Base-by-base conservation (phyloP, 441 rosid species). In the Jatropha podagrica region DNA sequence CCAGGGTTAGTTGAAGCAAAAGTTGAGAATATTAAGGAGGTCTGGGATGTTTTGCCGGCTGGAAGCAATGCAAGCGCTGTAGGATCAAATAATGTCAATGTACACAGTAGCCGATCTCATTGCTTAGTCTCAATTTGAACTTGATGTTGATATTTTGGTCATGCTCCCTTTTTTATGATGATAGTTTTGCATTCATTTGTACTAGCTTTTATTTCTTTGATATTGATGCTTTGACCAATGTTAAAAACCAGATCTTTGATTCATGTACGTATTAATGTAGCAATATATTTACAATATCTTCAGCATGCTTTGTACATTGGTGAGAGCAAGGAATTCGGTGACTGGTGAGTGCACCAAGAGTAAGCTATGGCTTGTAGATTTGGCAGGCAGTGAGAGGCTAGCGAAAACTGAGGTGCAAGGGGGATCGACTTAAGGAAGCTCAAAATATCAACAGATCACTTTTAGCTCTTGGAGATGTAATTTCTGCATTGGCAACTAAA, bases 301-400 rank as follows among this genome's bases (percentile, higher is more conserved):
- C 84, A 93, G 98, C 82, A 87, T 91, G 95, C 96, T 93, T 65
- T 85, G 93, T 73, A 88, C 90, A 80, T 85, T 83, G 89, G 96
- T 93, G 40, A 91, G 74, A 84, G 88, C 93, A 37, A 89, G 83
- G 82, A 90, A 87, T 79, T 66, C 91, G 86, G 78, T 91, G 72
- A 89, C 77, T 86, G 93, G 93, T 56, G 91, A 90, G 40, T 87
- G 95, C 79, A 87, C 96, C 73, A 90, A 84, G 79, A 93, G 95
- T 90, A 93, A 86, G 80, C 92, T 93, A 69, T 91, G 96, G 98
- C 95, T 93, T 69, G 95, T 93, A 75, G 98, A 93, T 83, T 86
- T 93, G 85, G 98, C 96, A 0, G 96, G 96, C 74, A 91, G 97
- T 79, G 96, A 93, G 82, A 91, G 96, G 81, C 89, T 93, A 64